These are phyloP conservation scores for Mycena galopus DNA, from an alignment of 768 basidiomycete genomes.

Conservation along the genomic window DNA sequence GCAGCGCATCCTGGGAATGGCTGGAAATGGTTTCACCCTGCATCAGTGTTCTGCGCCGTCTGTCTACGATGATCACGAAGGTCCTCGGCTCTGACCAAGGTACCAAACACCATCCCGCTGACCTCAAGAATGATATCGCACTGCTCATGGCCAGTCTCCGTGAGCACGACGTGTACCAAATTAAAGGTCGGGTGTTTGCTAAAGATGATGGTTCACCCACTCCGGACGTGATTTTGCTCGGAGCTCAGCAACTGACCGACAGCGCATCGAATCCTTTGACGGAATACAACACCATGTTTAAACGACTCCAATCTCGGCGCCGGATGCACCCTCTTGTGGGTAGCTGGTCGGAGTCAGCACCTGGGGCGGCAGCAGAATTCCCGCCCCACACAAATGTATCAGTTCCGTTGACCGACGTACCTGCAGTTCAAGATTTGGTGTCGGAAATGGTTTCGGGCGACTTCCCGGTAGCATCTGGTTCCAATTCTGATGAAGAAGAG, in stretches of 20 bases:
- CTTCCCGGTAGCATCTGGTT: too few relatives aligned
- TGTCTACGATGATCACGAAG: neutral
- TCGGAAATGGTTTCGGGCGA: too few relatives aligned
- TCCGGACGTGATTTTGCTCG: neutral
- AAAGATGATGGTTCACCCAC: neutral
- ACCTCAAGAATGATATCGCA: neutral
- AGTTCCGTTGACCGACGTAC: too few relatives aligned
- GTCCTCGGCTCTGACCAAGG: conserved; percentile 20
- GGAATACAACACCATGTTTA: conserved; percentile 4
- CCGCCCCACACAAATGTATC: too few relatives aligned
- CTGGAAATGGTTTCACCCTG: conserved; percentile 44
- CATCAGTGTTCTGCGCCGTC: conserved; percentile 24
- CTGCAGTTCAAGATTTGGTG: too few relatives aligned
- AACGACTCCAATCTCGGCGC: neutral
- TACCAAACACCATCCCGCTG: conserved; percentile 6
- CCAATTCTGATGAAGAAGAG: too few relatives aligned
- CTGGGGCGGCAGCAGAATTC: neutral
- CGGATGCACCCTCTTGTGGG: neutral
- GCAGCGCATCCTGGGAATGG: conserved; percentile 49
- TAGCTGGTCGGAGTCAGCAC: neutral
- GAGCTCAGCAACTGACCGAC: neutral
- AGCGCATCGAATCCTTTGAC: conserved; percentile 4
- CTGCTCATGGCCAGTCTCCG: conserved; percentile 17
- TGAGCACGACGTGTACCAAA: conserved; percentile 7
- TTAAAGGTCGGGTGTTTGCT: neutral